Conservation (phyloP, 352 stramenopile species). For the Phytophthora sojae region DNA sequence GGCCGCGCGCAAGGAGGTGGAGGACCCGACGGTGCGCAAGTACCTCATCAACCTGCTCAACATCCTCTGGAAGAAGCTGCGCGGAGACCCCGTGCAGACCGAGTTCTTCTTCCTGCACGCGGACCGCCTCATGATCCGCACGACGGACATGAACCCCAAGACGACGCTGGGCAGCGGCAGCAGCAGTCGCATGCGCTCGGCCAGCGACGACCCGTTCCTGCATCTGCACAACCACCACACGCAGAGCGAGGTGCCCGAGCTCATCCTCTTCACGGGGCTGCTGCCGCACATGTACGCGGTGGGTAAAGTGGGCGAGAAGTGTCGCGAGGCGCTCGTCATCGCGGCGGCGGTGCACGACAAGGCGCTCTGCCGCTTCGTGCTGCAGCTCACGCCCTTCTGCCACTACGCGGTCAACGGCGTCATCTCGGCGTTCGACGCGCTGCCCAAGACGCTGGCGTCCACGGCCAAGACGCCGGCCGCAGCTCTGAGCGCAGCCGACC, state of each 20-base stretch:
- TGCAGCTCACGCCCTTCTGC: slow-evolving; percentile 88
- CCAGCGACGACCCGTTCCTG: slow-evolving; percentile 41
- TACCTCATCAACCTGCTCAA: slow-evolving; percentile 86
- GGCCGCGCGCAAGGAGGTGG: slow-evolving; percentile 80
- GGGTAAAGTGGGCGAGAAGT: slow-evolving; percentile 85
- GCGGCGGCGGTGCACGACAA: slow-evolving; percentile 79
- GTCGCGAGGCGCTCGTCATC: slow-evolving; percentile 85
- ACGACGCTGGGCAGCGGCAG: not conserved
- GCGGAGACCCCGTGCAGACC: slow-evolving; percentile 83
- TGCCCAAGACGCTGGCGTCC: slow-evolving; percentile 72
- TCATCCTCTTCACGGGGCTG: slow-evolving; percentile 85
- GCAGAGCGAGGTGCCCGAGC: slow-evolving; percentile 67
- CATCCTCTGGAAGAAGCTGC: slow-evolving; percentile 88
- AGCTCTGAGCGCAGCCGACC: slow-evolving; percentile 23
- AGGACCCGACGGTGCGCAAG: slow-evolving; percentile 86
- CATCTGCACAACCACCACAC: slow-evolving; percentile 50
- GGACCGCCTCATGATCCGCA: slow-evolving; percentile 61
- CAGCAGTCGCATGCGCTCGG: slow-evolving; percentile 12
- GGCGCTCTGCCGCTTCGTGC: slow-evolving; percentile 81
- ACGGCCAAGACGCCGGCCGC: slow-evolving; percentile 30
- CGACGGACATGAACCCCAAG: slow-evolving; percentile 39
- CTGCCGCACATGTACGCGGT: slow-evolving; percentile 88
- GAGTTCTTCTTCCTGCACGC: slow-evolving; percentile 90
- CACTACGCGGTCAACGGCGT: slow-evolving; percentile 89
- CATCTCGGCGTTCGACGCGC: slow-evolving; percentile 80